Conservation (phyloP, 331 rosid species). For the Saraca asoca region DNA sequence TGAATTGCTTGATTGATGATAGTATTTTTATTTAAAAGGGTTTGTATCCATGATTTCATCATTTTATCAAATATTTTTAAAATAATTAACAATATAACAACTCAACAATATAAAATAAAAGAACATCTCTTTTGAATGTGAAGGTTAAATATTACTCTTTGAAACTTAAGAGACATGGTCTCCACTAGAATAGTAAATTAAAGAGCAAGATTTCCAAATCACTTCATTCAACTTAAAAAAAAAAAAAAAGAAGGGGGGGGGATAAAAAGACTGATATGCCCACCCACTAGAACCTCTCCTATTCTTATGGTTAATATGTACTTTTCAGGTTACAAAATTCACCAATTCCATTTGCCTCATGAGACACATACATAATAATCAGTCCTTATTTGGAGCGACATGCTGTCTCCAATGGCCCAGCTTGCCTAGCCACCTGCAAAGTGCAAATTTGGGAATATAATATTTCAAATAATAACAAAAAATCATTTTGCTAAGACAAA, state of each 20-base stretch:
- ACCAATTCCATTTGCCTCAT: constrained; percentile 31
- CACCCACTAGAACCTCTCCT: too few species aligned
- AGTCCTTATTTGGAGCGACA: constrained; percentile 53
- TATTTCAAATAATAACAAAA: too few species aligned
- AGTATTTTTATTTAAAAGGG: too few species aligned
- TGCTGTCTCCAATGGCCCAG: constrained; percentile 51
- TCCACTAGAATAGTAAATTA: neutral
- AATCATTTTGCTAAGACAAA: neutral
- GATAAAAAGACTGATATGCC: constrained; percentile 37
- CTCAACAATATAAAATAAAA: too few species aligned
- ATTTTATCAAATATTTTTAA: too few species aligned
- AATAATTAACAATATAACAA: too few species aligned
- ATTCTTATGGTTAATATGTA: constrained; percentile 31
- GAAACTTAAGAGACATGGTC: neutral
- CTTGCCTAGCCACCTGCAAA: constrained; percentile 66
- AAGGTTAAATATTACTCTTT: too few species aligned
- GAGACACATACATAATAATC: constrained; percentile 6
- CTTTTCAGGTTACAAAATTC: constrained; percentile 30
- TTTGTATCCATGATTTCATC: too few species aligned
- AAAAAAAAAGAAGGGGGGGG: too few species aligned
- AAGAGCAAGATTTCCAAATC: constrained; percentile 14
- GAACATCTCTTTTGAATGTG: too few species aligned
- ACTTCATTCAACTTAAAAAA: constrained; percentile 11
- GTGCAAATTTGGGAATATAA: neutral
- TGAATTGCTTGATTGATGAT: too few species aligned